Base-by-base conservation (phyloP, 208 protist genomes). In the Crithidia expoeki region DNA sequence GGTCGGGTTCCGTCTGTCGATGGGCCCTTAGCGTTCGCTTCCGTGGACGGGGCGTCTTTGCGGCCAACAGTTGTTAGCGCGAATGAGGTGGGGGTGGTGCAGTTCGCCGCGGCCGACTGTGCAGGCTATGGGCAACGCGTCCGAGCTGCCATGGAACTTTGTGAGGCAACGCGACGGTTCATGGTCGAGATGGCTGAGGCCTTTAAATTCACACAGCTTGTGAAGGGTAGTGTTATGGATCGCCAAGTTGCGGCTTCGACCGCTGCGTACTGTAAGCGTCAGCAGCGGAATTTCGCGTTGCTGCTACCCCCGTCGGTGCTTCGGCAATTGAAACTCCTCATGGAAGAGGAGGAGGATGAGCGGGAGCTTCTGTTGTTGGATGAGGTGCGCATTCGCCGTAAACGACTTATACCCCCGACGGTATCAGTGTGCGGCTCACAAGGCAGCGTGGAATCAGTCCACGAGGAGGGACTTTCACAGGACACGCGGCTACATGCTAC, bases 271-370 rank as follows among this genome's bases (percentile, higher is more conserved):
- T 44, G 59, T 10, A 51, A 25, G 23, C 4, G 52, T n/a, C 42
- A 30, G 44, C 42, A 64, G 30, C 59, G 52, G 9, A 51, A 16
- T 0, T 1, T 42, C n/a, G 32, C 42, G 0, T 28, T 52, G 12
- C 42, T n/a, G 32, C 53, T 30, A 2, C 50, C 40, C 9, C 32
- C 32, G 0, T 30, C 3, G 23, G 53, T 44, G 11, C 34, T 63
- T 0, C 51, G 38, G 6, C 36, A 30, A 38, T 28, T 80, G 16
- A 14, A 52, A 30, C 21, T 9, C 6, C 44, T 64, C 4, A 4
- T 61, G 0, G 53, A 63, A 21, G 68, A 80, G n/a, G 83, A 89
- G 36, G 80, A 86, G 28, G 80, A 89, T 61, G 63, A 74, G 58
- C 69, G 80, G 2, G 57, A 70, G 12, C n/a, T 81, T 6, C 11